Conservation (phyloP, 202 grass and related monocot species). For the Setaria italica region DNA sequence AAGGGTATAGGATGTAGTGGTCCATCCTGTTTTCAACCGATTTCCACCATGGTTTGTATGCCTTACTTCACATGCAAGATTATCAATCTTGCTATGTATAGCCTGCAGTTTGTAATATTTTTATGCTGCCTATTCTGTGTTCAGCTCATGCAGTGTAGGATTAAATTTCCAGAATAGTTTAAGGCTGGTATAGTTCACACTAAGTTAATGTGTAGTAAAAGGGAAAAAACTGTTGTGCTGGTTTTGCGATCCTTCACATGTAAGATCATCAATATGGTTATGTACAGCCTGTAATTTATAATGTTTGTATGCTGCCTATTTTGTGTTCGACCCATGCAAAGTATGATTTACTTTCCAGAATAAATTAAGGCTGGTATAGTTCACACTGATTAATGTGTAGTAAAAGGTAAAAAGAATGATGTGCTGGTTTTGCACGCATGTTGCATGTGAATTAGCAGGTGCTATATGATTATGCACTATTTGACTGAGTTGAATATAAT, state of each 20-base stretch:
- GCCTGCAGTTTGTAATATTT: slow-evolving; percentile 17
- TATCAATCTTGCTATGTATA: background rate
- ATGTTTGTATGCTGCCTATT: slow-evolving; percentile 14
- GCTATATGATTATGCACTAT: background rate
- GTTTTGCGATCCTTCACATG: background rate
- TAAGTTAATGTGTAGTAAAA: background rate
- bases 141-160: background rate
- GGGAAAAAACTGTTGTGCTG: background rate
- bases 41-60: background rate
- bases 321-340: background rate
- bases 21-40: background rate
- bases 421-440: slow-evolving; percentile 7
- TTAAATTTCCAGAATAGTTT: background rate
- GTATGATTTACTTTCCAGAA: background rate
- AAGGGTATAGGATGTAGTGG: background rate
- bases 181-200: background rate
- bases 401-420: background rate
- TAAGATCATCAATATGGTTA: slow-evolving; percentile 5
- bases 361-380: background rate
- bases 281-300: slow-evolving; percentile 12
- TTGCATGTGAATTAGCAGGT: background rate
- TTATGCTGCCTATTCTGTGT: background rate
- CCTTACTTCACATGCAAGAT: background rate
- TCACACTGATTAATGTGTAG: background rate
- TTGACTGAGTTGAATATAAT: background rate